These are phyloP conservation scores for Paecilomyces fulvus DNA, from an alignment of 2,329 filamentous ascomycete genomes.

Conservation along the genomic window DNA sequence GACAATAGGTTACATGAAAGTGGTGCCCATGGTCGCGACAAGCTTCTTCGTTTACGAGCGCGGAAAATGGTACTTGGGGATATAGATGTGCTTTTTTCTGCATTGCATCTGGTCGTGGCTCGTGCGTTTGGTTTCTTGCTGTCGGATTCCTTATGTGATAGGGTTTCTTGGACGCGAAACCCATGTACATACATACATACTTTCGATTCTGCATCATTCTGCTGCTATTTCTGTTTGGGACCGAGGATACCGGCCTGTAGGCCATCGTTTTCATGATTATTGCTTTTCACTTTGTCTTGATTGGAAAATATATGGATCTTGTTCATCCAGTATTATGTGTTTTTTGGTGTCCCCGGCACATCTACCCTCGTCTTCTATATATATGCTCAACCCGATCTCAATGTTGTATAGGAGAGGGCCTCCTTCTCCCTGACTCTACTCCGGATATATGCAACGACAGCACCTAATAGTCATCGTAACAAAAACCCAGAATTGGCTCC, in stretches of 20 bases:
- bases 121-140: not conserved
- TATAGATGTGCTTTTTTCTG: conserved; percentile 38
- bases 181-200: not conserved
- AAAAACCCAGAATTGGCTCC: too few relatives aligned
- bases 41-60: conserved; percentile 62
- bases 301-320: not conserved
- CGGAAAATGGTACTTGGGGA: conserved; percentile 56
- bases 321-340: conserved; percentile 3
- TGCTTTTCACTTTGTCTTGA: not conserved
- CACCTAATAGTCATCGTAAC: too few relatives aligned
- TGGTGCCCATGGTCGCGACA: conserved; percentile 78
- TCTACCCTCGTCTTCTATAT: too few relatives aligned
- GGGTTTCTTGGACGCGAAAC: not conserved
- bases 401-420: too few relatives aligned
- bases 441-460: too few relatives aligned
- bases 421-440: too few relatives aligned
- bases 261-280: not conserved
- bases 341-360: too few relatives aligned
- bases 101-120: not conserved
- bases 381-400: too few relatives aligned
- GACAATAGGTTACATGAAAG: conserved; percentile 90
- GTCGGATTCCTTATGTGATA: not conserved
- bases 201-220: not conserved
- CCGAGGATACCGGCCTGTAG: not conserved
- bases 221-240: not conserved